Evolutionary conservation across 1,284 basidiomycete genomes (phyloP), one percentile per base, ranked within the genome.

Genomic region (Athelia sp.): DNA sequence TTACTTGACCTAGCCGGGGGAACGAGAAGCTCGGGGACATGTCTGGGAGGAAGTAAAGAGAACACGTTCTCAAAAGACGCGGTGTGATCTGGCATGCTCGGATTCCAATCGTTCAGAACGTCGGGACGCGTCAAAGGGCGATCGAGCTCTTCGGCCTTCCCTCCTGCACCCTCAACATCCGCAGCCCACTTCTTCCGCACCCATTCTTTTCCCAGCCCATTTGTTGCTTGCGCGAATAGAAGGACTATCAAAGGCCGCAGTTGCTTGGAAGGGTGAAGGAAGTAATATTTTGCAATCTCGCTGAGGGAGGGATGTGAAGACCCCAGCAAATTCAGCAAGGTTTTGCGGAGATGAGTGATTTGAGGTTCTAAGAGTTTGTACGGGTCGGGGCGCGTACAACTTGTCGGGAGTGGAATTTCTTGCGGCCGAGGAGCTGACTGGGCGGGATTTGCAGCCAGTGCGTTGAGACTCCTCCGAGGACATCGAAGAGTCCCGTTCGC

Each of bases 241-340:
- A 99, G 79, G 26, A 98, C 90, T 42, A 98, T 78, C 55, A 96
- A 74, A 1, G 96, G 94, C 14, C 96, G 82, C 21, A 98, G 78
- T 62, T 98, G 93, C 65, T 97, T 97, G 19, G 91, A 88, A 11
- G 87, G 84, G 47, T 86, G 82, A 52, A 90, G 75, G 66, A 98
- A 97, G 72, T 98, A 98, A 70, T 94, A 97, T 58, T 93, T 84
- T 3, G 95, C 93, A 53, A 98, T 87, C 50, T 88, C 81, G 55
- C 89, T 85, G 50, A 99, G 82, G 1, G 84, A 82, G 1, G 93
- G 90, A 66, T 98, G 91, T 10, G 91, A 88, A 2, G 90, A 89
- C 23, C 93, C 94, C 11, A 99, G 79, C 36, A 99, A 76, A 54
- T 78, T 74, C 55, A 93, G 76, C 24, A 99, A 76, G 51, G 82